Conservation (phyloP, 768 basidiomycete species). For the Suillus americanus region DNA sequence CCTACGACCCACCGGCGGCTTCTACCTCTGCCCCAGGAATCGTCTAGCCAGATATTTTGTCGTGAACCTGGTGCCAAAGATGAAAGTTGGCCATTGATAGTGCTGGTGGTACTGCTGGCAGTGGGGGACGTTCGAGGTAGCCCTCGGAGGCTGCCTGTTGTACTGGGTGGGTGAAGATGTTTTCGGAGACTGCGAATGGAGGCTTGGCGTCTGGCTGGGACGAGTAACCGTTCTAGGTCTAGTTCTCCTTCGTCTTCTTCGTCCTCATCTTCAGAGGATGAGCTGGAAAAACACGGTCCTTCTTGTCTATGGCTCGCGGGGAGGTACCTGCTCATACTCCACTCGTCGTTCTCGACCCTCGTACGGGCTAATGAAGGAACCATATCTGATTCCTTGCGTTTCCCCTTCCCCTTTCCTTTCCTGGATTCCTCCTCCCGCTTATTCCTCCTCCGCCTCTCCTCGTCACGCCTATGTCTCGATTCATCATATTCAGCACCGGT, state of each 20-base stretch:
- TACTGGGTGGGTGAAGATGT: slow-evolving; percentile 43
- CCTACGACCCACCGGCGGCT: slow-evolving; percentile 27
- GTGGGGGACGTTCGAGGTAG: slow-evolving; percentile 15
- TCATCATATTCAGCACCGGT: slow-evolving; percentile 21
- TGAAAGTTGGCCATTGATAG: slow-evolving; percentile 13
- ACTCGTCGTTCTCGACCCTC: slow-evolving; percentile 56
- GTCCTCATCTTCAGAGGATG: slow-evolving; percentile 32
- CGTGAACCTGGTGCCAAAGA: slow-evolving; percentile 12
- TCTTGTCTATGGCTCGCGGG: slow-evolving; percentile 8
- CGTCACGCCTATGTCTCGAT: slow-evolving; percentile 17
- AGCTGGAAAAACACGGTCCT: slow-evolving; percentile 21
- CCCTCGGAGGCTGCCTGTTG: slow-evolving; percentile 15
- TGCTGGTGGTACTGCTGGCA: slow-evolving; percentile 4
- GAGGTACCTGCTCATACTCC: slow-evolving; percentile 38
- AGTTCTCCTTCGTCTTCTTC: slow-evolving; percentile 58
- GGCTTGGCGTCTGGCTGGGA: slow-evolving; percentile 69
- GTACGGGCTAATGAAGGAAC: slow-evolving; percentile 65
- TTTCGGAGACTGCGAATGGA: slow-evolving; percentile 71
- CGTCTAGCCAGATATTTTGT: slow-evolving; percentile 18
- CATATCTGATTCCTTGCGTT: slow-evolving; percentile 35
- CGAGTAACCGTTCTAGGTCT: slow-evolving; percentile 63
- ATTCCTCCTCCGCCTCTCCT: slow-evolving; percentile 24
- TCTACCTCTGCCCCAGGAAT: slow-evolving; percentile 21
- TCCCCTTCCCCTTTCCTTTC: slow-evolving; percentile 26
- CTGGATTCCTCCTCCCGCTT: slow-evolving; percentile 18